These are phyloP conservation scores for Ormosia emarginata DNA, from an alignment of 306 rosid genomes.

Conservation along the genomic window DNA sequence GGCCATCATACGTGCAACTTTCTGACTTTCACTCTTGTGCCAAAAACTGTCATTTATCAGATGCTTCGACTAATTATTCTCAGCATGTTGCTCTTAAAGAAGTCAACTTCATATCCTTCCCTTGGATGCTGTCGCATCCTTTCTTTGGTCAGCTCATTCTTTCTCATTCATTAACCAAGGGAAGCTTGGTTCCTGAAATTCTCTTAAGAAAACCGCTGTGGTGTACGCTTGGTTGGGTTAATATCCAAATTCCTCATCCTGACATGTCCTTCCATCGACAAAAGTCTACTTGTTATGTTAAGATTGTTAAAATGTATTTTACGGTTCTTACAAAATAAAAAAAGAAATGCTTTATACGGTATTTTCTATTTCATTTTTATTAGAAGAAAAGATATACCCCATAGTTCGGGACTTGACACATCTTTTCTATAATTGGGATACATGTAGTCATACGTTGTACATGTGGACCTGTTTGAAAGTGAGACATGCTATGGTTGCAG, in stretches of 20 bases:
- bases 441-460: not conserved
- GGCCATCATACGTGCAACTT: not conserved
- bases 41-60: not conserved
- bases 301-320: not conserved
- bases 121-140: no score
- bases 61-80: not conserved
- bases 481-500: not conserved
- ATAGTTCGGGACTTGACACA: not conserved
- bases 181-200: not conserved
- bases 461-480: not conserved
- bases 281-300: not conserved
- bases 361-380: not conserved
- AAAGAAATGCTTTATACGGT: not conserved
- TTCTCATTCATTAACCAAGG: not conserved
- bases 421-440: slow-evolving; percentile 2
- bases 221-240: not conserved
- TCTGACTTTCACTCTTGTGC: not conserved
- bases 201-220: not conserved
- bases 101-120: not conserved
- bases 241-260: not conserved
- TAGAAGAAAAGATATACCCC: not conserved
- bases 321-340: not conserved
- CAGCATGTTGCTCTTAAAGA: not conserved
- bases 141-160: not conserved
- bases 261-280: not conserved